Conservation (phyloP, 148 eudicot species). For the Nepenthes mirabilis region DNA sequence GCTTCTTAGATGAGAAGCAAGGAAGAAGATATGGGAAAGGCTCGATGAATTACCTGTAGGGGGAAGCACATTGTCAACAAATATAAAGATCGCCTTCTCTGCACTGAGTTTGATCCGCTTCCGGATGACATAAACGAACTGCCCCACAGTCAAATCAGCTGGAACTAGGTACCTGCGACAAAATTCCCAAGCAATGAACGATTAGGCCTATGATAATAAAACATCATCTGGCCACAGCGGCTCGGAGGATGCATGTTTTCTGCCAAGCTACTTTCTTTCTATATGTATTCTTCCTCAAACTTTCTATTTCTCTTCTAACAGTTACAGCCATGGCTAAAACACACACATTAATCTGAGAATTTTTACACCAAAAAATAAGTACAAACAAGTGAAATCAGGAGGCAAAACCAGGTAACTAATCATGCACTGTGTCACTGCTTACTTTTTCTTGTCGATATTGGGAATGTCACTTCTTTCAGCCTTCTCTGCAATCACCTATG, state of each 20-base stretch:
- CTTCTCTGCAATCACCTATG: constrained; percentile 75
- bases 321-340: no score
- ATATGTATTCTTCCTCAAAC: no score
- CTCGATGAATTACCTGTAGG: constrained; percentile 17
- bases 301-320: no score
- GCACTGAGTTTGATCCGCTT: constrained; percentile 32
- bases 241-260: neutral
- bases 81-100: constrained; percentile 32
- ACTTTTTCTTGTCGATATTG: constrained; percentile 79
- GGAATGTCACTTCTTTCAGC: constrained; percentile 82
- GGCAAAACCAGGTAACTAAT: neutral
- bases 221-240: no score
- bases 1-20: no score
- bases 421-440: constrained; percentile 6
- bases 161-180: constrained; percentile 27
- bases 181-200: no score
- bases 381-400: neutral
- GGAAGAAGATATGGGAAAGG: no score
- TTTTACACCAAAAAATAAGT: neutral
- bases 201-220: no score
- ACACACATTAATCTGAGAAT: no score
- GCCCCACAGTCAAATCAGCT: constrained; percentile 32
- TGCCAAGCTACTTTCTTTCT: no score
- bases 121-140: constrained; percentile 32
- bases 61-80: constrained; percentile 34